These are phyloP conservation scores for Chrysanthemum seticuspe DNA, from an alignment of 129 eudicot genomes.

Conservation along the genomic window DNA sequence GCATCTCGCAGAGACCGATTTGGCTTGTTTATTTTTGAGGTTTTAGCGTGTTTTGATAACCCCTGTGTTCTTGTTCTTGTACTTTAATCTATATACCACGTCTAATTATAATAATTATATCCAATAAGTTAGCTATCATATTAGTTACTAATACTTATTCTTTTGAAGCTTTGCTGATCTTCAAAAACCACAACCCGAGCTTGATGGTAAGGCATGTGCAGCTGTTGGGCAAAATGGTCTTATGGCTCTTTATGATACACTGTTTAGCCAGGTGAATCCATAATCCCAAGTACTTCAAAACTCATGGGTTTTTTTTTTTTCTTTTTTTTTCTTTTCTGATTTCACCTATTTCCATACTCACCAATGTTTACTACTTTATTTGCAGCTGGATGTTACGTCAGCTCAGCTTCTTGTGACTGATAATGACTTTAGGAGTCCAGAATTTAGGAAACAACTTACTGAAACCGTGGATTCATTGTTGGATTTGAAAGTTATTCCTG, in stretches of 20 bases:
- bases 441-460: constrained; percentile 70
- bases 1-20: constrained; percentile 9
- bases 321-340: background rate
- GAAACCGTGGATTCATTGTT: constrained; percentile 75
- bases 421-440: constrained; percentile 85
- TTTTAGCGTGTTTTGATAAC: background rate
- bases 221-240: constrained; percentile 99
- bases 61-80: background rate
- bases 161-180: constrained; percentile 86
- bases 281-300: background rate
- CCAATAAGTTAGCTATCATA: background rate
- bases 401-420: constrained; percentile 95
- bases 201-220: constrained; percentile 97
- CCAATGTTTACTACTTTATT: constrained; percentile 5
- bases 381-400: constrained; percentile 86
- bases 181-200: constrained; percentile 91
- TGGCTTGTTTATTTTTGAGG: constrained; percentile 6
- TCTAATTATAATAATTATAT: background rate
- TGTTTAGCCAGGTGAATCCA: constrained; percentile 83
- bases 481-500: constrained; percentile 68
- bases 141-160: constrained; percentile 20
- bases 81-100: background rate
- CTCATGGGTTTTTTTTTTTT: background rate
- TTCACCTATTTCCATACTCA: constrained; percentile 13
- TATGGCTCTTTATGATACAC: constrained; percentile 90